Evolutionary conservation across 2,329 filamentous ascomycete species (phyloP), one percentile per base, ranked within the genome.

Genomic region (Aureobasidium mangrovei): DNA sequence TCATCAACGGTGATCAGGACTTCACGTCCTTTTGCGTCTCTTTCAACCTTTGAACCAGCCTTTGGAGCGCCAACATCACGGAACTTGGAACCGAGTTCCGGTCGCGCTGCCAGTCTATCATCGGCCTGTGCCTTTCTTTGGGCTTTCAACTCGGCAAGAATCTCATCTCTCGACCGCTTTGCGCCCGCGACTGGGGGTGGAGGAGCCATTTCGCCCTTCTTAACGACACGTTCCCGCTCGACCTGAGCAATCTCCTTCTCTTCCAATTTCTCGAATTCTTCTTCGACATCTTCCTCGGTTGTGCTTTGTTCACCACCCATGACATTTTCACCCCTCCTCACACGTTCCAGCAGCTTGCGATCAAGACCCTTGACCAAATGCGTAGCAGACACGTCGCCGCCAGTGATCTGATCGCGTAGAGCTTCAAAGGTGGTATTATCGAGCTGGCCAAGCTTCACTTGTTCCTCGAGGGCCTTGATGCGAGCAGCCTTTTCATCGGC

Each of bases 281-380:
- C 69, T 32, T 76, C 74, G 1, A 73, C 58, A 57, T 61, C 57
- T 57, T 65, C 62, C 39, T 60, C 60, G 24, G 64, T 63, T 27
- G 61, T 59, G 1, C 57, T 62, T 49, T 67, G 64, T 6, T 72
- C 69, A 32, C 53, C 68, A 54, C 54, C 45, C 73, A 71, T 56
- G 4, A 76, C 73, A 65, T 76, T 70, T 67, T 90, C 86, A 39
- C 86, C 87, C 54, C 77, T 78, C 57, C 79, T 78, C 57, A 86
- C 77, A 60, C 83, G 77, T 67, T 86, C 81, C 29, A 91, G 73
- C 9, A 97, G 74, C 67, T 86, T 86, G 67, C 89, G 86, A 70
- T 98, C 93, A 47, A 98, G 71, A 0, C 93, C 93, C 66, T 96
- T 97, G 45, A 97, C 85, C 60, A 96, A 71, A 75, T 95, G 89